Evolutionary conservation across 1,139 yeast species (phyloP).

Genomic region (Yamadazyma pseudoaaseri): DNA sequence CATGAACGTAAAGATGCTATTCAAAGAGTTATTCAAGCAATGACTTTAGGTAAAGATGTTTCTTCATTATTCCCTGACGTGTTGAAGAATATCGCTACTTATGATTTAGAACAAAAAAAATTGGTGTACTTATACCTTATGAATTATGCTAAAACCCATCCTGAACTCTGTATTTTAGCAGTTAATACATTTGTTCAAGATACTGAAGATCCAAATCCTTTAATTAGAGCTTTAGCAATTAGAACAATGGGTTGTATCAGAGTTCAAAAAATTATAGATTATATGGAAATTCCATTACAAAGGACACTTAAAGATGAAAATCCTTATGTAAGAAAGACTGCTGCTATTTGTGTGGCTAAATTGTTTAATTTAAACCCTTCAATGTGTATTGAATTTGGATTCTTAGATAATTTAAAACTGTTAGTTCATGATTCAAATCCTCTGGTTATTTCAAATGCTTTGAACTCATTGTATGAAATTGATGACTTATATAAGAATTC

Average conservation of each 20-base stretch:
- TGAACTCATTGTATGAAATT: slow-evolving; percentile 81
- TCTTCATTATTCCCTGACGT: slow-evolving; percentile 95
- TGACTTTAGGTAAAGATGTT: slow-evolving; percentile 99
- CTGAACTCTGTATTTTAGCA: slow-evolving; percentile 92
- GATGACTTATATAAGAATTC: slow-evolving; percentile 61
- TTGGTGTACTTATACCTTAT: slow-evolving; percentile 90
- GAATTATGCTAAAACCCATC: slow-evolving; percentile 97
- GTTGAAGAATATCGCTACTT: slow-evolving; percentile 93
- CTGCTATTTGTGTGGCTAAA: slow-evolving; percentile 96
- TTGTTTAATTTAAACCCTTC: slow-evolving; percentile 82
- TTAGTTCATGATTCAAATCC: slow-evolving; percentile 87
- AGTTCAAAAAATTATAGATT: slow-evolving; percentile 92
- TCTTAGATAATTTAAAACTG: slow-evolving; percentile 65
- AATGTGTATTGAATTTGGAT: slow-evolving; percentile 85
- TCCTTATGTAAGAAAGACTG: slow-evolving; percentile 97
- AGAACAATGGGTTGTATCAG: slow-evolving; percentile 99
- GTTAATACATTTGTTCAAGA: slow-evolving; percentile 97
- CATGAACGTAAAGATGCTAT: slow-evolving; percentile 95
- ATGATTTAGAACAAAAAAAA: slow-evolving; percentile 94
- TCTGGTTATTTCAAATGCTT: slow-evolving; percentile 95
- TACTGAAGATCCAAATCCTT: slow-evolving; percentile 95
- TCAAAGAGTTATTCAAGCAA: slow-evolving; percentile 94
- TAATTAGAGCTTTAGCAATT: slow-evolving; percentile 93
- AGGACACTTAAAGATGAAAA: slow-evolving; percentile 87
- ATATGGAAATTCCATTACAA: slow-evolving; percentile 85